Percentiles rank a stretch among this genome's conserved stretches.
phyloP scores from a whole-genome alignment of 257 asterid genomes.

The Forsythia viridissima region DNA sequence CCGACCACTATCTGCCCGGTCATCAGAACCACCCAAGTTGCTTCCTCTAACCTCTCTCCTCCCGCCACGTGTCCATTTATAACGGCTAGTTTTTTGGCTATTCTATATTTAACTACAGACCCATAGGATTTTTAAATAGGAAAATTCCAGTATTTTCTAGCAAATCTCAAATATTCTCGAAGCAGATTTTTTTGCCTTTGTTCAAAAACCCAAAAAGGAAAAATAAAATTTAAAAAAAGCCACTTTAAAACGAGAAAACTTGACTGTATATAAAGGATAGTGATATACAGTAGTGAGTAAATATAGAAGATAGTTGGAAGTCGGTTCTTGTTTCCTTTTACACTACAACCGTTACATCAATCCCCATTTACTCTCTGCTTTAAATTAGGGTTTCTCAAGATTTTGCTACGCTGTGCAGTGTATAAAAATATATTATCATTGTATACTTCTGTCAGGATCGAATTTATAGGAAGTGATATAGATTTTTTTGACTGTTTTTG shows the following conservation, averaged over 20 bases:
- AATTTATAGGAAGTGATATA: neutral
- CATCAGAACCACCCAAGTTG: conserved; percentile 34
- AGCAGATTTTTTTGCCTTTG: conserved; percentile 14
- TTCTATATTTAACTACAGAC: neutral
- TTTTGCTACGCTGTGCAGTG: neutral
- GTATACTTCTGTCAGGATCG: neutral
- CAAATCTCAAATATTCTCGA: neutral
- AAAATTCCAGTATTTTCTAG: conserved; percentile 37
- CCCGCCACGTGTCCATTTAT: conserved; percentile 35
- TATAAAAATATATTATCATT: neutral
- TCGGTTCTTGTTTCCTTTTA: conserved; percentile 31
- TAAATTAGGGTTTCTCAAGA: conserved; percentile 27
- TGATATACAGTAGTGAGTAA: neutral
- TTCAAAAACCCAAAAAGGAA: neutral
- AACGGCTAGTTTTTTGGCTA: conserved; percentile 60
- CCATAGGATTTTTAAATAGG: conserved; percentile 20
- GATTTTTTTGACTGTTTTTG: conserved; percentile 2
- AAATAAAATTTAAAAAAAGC: neutral
- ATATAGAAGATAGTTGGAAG: conserved; percentile 14
- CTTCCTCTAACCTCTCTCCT: conserved; percentile 22
- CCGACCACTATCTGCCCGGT: conserved; percentile 52
- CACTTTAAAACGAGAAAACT: neutral
- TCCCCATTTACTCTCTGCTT: conserved; percentile 38
- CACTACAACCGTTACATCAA: conserved; percentile 37
- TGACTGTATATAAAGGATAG: neutral